Evolutionary conservation across 2,329 filamentous ascomycete genomes (phyloP).

Genomic region (Ophiostoma perfectum): DNA sequence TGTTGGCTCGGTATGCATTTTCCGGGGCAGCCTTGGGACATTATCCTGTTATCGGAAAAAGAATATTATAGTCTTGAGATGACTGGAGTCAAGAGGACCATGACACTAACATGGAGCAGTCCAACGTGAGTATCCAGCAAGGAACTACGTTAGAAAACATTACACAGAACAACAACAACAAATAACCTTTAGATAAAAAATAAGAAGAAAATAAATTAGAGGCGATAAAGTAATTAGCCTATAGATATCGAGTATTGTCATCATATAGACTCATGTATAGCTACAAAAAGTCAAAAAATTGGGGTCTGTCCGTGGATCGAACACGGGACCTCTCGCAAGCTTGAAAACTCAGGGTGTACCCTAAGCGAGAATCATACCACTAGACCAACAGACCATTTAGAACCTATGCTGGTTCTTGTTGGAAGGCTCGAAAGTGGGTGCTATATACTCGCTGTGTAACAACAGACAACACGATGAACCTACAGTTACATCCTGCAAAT

Average conservation of each 20-base stretch:
- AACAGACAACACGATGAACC: background rate
- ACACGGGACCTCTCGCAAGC: slow-evolving; percentile 17
- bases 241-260: no score
- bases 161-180: no score
- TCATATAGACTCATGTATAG: no score
- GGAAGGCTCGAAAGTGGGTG: background rate
- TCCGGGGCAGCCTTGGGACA: background rate
- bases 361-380: slow-evolving; percentile 64
- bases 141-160: no score
- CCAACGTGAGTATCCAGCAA: no score
- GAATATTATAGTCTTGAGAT: no score
- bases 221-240: no score
- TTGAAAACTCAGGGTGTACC: slow-evolving; percentile 32
- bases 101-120: no score
- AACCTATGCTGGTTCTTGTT: background rate
- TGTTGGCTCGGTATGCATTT: slow-evolving; percentile 10
- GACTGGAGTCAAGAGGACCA: no score
- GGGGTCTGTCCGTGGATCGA: slow-evolving; percentile 17
- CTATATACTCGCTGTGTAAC: background rate
- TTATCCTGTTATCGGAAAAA: no score
- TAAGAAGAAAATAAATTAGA: no score
- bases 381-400: slow-evolving; percentile 39
- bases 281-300: slow-evolving; percentile 2
- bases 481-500: background rate
- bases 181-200: no score